A percentile compares a stretch with the other conserved stretches of the same genome.
These are phyloP conservation scores for Annulohypoxylon bovei DNA, from an alignment of 495 filamentous ascomycete species.

Conservation along the genomic window DNA sequence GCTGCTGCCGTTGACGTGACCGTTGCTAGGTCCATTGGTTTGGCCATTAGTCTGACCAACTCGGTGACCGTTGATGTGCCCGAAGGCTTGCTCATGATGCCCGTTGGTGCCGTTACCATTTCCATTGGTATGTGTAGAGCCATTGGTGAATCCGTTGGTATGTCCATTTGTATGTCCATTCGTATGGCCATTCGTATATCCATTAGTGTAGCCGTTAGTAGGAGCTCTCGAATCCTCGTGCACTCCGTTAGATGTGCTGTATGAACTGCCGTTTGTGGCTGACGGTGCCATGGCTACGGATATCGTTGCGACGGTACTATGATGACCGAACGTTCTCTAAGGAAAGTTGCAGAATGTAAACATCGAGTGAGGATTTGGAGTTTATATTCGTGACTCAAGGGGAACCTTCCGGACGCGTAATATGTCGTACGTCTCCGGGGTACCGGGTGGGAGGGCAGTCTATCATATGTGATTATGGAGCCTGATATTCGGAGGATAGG, in stretches of 20 bases:
- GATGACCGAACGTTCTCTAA: constrained; percentile 31
- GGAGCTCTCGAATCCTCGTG: constrained; percentile 44
- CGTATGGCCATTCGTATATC: constrained; percentile 50
- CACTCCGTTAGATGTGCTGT: constrained; percentile 45
- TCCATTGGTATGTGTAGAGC: constrained; percentile 1
- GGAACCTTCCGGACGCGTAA: constrained; percentile 37
- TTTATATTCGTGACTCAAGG: constrained; percentile 39
- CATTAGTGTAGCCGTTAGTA: constrained; percentile 52
- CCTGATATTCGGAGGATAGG: constrained; percentile 43
- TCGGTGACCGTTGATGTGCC: constrained; percentile 24
- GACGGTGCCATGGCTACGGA: constrained; percentile 54
- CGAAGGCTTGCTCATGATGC: constrained; percentile 20
- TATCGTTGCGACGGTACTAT: constrained; percentile 44
- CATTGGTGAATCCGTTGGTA: constrained; percentile 24
- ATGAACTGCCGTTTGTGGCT: constrained; percentile 53
- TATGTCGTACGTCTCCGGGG: constrained; percentile 29
- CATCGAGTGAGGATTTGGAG: constrained; percentile 36
- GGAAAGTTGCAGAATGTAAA: constrained; percentile 22
- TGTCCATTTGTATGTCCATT: constrained; percentile 31
- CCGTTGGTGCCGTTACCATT: constrained; percentile 29
- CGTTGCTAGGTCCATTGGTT: constrained; percentile 8
- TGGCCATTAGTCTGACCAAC: constrained; percentile 28
- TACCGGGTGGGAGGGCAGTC: constrained; percentile 14
- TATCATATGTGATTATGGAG: constrained; percentile 30
- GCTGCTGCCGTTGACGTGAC: constrained; percentile 3